These are phyloP conservation scores for Gardenia jasminoides DNA, from an alignment of 257 asterid genomes.

Conservation along the genomic window DNA sequence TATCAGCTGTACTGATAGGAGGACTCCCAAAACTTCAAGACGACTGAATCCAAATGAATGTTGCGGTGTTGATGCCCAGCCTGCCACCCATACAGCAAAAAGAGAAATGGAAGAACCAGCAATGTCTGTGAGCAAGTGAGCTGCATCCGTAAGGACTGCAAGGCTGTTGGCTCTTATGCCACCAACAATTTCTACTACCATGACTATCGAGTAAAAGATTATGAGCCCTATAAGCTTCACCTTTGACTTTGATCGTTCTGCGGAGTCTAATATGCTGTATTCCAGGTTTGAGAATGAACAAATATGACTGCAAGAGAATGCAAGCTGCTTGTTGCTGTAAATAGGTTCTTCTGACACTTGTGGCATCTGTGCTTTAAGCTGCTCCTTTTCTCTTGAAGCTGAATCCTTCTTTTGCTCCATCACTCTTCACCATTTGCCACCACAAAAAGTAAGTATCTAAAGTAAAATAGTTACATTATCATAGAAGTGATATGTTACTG, in stretches of 20 bases:
- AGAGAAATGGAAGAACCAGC: conserved; percentile 69
- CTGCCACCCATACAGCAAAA: conserved; percentile 62
- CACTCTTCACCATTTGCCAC: conserved; percentile 24
- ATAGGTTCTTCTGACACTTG: conserved; percentile 22
- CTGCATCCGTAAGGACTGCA: conserved; percentile 77
- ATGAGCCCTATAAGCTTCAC: conserved; percentile 60
- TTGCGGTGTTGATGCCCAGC: conserved; percentile 63
- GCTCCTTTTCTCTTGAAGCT: conserved; percentile 26
- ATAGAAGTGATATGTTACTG: neutral
- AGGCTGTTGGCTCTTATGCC: conserved; percentile 76
- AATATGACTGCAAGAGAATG: conserved; percentile 45
- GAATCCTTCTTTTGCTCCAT: conserved; percentile 44
- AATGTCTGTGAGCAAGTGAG: conserved; percentile 66
- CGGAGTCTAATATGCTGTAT: conserved; percentile 33
- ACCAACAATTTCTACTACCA: conserved; percentile 70
- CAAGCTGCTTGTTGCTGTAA: conserved; percentile 21
- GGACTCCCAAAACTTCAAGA: conserved; percentile 78
- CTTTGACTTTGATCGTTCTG: conserved; percentile 56
- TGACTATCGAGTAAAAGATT: conserved; percentile 46
- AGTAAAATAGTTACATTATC: neutral
- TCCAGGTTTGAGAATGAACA: conserved; percentile 66
- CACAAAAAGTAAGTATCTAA: conserved; percentile 11
- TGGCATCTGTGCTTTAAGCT: conserved; percentile 25
- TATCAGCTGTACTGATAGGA: conserved; percentile 68
- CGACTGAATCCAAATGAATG: conserved; percentile 75